phyloP scores from a whole-genome alignment of 2,329 filamentous ascomycete genomes.

The Monilinia polystroma region DNA sequence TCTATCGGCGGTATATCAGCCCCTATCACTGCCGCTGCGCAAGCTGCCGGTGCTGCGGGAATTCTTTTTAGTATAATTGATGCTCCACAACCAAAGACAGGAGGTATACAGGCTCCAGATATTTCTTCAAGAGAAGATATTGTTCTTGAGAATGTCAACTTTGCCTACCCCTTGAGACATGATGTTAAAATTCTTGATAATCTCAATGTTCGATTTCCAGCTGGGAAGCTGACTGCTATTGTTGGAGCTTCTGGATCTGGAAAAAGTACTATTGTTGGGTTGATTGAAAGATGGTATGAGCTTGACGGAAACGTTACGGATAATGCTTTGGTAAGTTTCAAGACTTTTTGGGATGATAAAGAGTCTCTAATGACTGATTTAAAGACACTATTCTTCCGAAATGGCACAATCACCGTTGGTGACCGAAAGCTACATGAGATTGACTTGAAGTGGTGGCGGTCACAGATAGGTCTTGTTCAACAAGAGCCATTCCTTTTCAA shows the following conservation, averaged over 20 bases:
- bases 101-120: constrained; percentile 49
- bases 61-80: constrained; percentile 43
- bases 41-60: constrained; percentile 42
- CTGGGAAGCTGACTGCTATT: constrained; percentile 69
- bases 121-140: constrained; percentile 55
- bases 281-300: constrained; percentile 72
- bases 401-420: constrained; percentile 30
- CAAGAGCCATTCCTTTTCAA: constrained; percentile 56
- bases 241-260: constrained; percentile 72
- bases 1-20: constrained; percentile 57
- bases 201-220: constrained; percentile 57
- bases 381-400: constrained; percentile 33
- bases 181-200: constrained; percentile 62
- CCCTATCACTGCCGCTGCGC: constrained; percentile 53
- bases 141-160: constrained; percentile 62
- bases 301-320: constrained; percentile 45
- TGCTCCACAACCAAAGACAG: constrained; percentile 42
- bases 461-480: constrained; percentile 53
- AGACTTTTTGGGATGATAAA: background rate
- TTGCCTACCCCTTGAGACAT: constrained; percentile 68
- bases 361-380: background rate
- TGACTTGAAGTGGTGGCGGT: constrained; percentile 42
- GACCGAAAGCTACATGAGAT: constrained; percentile 28
- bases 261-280: constrained; percentile 71
- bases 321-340: constrained; percentile 31